Percentiles rank a stretch among this genome's conserved stretches.
Conservation (phyloP, 1,284 basidiomycete genomes). For the Meira miltonrushii region DNA sequence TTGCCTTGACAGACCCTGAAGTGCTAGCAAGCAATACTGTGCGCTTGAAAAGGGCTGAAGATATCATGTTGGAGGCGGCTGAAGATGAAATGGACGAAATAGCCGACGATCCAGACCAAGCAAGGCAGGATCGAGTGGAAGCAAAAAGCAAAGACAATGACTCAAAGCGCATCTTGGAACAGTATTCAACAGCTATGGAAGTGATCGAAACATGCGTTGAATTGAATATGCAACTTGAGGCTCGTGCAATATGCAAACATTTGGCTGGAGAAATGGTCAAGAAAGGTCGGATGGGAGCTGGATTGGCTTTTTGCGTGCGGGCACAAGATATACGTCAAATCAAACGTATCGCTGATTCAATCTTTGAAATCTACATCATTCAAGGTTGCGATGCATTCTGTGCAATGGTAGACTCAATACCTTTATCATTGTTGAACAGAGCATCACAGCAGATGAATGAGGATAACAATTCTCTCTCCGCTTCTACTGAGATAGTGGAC, state of each 20-base stretch:
- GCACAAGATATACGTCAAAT: constrained; percentile 40
- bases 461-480: no score
- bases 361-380: constrained; percentile 39
- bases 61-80: not conserved
- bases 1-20: constrained; percentile 24
- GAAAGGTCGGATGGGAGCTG: constrained; percentile 35
- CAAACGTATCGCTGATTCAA: constrained; percentile 37
- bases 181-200: constrained; percentile 35
- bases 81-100: constrained; percentile 22
- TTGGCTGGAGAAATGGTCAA: constrained; percentile 19
- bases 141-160: constrained; percentile 9
- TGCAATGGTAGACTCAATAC: constrained; percentile 42
- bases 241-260: constrained; percentile 38
- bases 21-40: constrained; percentile 2
- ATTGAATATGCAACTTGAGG: constrained; percentile 40
- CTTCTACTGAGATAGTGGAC: not conserved
- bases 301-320: constrained; percentile 44
- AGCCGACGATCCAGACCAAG: constrained; percentile 55
- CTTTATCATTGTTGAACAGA: constrained; percentile 30
- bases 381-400: constrained; percentile 35
- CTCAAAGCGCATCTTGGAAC: constrained; percentile 8
- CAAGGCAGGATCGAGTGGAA: constrained; percentile 15
- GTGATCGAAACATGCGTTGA: constrained; percentile 44
- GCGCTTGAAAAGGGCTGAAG: constrained; percentile 10
- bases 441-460: constrained; percentile 4